A percentile compares a stretch with the other conserved stretches of the same genome.
Evolutionary conservation across 2,329 filamentous ascomycete species (phyloP).

Genomic region (Atkinsonella hypoxylon): DNA sequence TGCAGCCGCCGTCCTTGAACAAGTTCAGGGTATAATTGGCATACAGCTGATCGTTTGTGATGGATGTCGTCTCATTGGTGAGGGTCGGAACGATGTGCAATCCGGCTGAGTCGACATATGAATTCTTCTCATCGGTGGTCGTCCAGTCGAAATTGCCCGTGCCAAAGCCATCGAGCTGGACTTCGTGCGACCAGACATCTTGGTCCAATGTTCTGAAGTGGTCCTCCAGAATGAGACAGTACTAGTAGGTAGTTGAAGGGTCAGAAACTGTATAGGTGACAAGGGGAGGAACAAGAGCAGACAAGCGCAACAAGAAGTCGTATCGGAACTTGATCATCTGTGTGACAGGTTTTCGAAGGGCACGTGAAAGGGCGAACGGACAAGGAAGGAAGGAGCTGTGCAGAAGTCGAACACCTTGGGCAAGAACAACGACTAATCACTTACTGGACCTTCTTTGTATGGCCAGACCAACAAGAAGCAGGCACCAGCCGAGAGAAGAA

Average conservation of each 20-base stretch:
- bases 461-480: constrained; percentile 19
- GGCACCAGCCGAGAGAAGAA: constrained; percentile 21
- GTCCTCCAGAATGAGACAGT: constrained; percentile 39
- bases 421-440: constrained; percentile 2
- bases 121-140: constrained; percentile 33
- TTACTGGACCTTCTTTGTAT: constrained; percentile 13
- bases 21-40: constrained; percentile 33
- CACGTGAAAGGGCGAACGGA: background rate
- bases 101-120: constrained; percentile 34
- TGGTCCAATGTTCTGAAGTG: constrained; percentile 33
- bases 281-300: background rate
- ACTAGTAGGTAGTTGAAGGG: constrained; percentile 16
- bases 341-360: too few species aligned
- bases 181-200: constrained; percentile 36
- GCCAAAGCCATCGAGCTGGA: constrained; percentile 31
- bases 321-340: too few species aligned
- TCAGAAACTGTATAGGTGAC: background rate
- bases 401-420: background rate
- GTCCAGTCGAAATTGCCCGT: constrained; percentile 44
- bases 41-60: constrained; percentile 25
- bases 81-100: constrained; percentile 44
- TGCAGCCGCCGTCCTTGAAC: constrained; percentile 29
- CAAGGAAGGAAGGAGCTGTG: background rate
- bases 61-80: constrained; percentile 27
- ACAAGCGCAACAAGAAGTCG: too few species aligned